Percentiles rank a stretch among this genome's conserved stretches.
phyloP scores from a whole-genome alignment of 257 asterid genomes.

The Salvia splendens region DNA sequence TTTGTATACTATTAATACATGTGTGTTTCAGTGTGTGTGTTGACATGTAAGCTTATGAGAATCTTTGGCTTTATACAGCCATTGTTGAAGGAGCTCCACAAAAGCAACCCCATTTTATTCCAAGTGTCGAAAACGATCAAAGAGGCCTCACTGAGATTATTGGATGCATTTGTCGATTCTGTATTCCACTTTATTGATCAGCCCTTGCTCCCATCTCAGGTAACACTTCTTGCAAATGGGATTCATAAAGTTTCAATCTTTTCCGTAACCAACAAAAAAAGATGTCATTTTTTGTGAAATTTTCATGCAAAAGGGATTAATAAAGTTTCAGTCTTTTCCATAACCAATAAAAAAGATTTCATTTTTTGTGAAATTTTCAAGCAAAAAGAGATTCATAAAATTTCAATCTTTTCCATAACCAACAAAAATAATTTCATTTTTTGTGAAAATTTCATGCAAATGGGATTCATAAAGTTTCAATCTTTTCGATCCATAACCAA shows the following conservation, averaged over 20 bases:
- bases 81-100: constrained; percentile 21
- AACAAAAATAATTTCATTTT: too few relatives aligned
- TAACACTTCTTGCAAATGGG: constrained; percentile 22
- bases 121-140: constrained; percentile 19
- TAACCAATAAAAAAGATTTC: not conserved
- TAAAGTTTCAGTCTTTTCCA: not conserved
- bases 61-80: constrained; percentile 35
- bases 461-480: too few relatives aligned
- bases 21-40: too few relatives aligned
- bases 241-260: not conserved
- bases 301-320: constrained; percentile 6
- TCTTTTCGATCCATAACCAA: too few relatives aligned
- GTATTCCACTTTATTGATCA: constrained; percentile 50
- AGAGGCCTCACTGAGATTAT: constrained; percentile 36
- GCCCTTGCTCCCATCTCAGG: constrained; percentile 69
- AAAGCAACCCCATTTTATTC: too few relatives aligned
- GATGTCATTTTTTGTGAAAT: too few relatives aligned
- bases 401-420: too few relatives aligned
- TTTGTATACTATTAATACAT: too few relatives aligned
- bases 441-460: too few relatives aligned
- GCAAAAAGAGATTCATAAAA: too few relatives aligned
- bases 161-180: constrained; percentile 52
- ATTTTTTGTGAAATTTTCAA: not conserved
- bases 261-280: not conserved
- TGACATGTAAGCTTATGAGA: not conserved